Percentiles rank a stretch among this genome's conserved stretches.
These are phyloP conservation scores for Pezicula radicicola DNA, from an alignment of 2,329 filamentous ascomycete genomes.

Conservation along the genomic window DNA sequence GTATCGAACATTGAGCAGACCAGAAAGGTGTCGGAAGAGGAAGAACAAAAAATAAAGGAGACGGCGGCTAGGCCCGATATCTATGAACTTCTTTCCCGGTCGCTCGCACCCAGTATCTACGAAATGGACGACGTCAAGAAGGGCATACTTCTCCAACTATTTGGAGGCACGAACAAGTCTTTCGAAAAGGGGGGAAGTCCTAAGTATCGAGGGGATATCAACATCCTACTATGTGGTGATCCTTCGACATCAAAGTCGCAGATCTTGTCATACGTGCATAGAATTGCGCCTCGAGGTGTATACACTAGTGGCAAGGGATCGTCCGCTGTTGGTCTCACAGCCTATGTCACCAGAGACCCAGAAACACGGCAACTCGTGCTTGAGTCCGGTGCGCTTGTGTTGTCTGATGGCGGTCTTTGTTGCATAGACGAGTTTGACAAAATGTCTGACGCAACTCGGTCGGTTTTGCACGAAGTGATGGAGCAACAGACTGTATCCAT, in stretches of 20 bases:
- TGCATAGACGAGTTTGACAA: constrained; percentile 81
- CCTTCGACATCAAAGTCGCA: constrained; percentile 97
- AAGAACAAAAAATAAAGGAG: constrained; percentile 82
- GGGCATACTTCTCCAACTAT: constrained; percentile 92
- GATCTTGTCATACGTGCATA: constrained; percentile 90
- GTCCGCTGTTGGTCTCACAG: constrained; percentile 72
- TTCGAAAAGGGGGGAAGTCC: constrained; percentile 96
- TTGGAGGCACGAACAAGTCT: constrained; percentile 96
- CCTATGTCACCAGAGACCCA: constrained; percentile 73
- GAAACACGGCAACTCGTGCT: constrained; percentile 72
- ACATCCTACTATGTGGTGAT: constrained; percentile 93
- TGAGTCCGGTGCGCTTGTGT: constrained; percentile 70
- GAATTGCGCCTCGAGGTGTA: constrained; percentile 87
- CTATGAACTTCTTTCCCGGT: constrained; percentile 88
- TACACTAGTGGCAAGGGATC: constrained; percentile 77
- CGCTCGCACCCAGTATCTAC: constrained; percentile 90
- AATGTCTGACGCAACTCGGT: constrained; percentile 73
- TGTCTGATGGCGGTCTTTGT: constrained; percentile 73
- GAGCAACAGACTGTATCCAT: constrained; percentile 78
- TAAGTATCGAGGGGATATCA: constrained; percentile 95
- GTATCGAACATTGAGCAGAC: constrained; percentile 76
- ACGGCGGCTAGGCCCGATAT: constrained; percentile 80
- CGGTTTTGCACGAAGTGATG: constrained; percentile 78
- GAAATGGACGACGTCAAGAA: constrained; percentile 99
- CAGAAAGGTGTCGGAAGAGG: constrained; percentile 78